Base-by-base conservation (phyloP, 2,329 filamentous ascomycete species). In the Verruconis gallopava region DNA sequence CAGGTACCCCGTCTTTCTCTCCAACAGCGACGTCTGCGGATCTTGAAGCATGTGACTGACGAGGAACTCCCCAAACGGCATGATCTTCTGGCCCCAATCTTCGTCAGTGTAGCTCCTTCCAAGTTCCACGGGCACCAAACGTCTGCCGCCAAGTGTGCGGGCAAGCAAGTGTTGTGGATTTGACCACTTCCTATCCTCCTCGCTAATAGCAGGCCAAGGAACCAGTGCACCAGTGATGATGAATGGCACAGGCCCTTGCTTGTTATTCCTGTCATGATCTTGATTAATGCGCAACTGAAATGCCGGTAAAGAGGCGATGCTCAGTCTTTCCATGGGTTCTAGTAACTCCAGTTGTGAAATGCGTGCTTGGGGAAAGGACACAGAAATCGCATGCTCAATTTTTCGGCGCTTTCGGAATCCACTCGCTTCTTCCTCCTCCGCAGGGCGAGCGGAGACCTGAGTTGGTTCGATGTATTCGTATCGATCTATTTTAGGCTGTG, bases 41-140 rank as follows among this genome's bases (percentile, higher is more conserved):
- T 17, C 12, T 18, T 6, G 34, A 15, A 70, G 47, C 45, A 93
- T 70, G 54, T 83, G 78, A 1, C 58, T 58, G 4, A 65, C 50
- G 37, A 94, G 63, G 49, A 95, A 93, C 1, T 79, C 65, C 4
- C 65, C 62, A 51, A 96, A 93, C 0, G 74, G 67, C 38, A 93
- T 72, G 19, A 96, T 76, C 42, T 77, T 73, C 59, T 96, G 89
- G 0, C 79, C 77, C 88, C 89, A 95, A 17, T 70, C 79, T 15
- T 75, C 72, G 48, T 94, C 85, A 1, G 85, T 88, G 55, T 96
- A 98, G 54, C 81, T 91, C 37, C 82, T 69, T 1, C 91, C 89
- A 2, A 91, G 60, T 57, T 96, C 88, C 3, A 95, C 73, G 0
- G 89, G 89, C 0, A 96, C 83, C 0, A 94, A 71, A 9, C 91